Conservation (phyloP, 1,284 basidiomycete genomes). For the Mycena sp. region DNA sequence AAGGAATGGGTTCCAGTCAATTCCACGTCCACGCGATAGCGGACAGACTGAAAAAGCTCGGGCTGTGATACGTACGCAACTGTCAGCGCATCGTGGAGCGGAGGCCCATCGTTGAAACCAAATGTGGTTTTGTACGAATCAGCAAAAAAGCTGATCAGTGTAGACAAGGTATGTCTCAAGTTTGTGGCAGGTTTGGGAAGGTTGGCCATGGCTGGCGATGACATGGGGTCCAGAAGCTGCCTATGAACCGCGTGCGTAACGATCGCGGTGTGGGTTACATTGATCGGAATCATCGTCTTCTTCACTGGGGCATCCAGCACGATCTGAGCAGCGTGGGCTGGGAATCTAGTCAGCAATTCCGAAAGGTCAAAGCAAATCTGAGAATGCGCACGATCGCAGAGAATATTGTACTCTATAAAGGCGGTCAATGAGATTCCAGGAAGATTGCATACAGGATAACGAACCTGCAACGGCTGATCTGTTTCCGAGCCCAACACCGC, state of each 20-base stretch:
- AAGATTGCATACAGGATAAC: slow-evolving; percentile 20
- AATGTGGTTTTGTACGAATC: slow-evolving; percentile 75
- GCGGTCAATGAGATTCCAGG: slow-evolving; percentile 1
- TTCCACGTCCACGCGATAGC: slow-evolving; percentile 83
- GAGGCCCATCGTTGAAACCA: slow-evolving; percentile 79
- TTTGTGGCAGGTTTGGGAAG: slow-evolving; percentile 59
- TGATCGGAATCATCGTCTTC: slow-evolving; percentile 82
- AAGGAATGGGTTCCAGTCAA: slow-evolving; percentile 66
- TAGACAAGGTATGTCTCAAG: slow-evolving; percentile 77
- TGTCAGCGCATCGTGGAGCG: slow-evolving; percentile 84
- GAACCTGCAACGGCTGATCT: slow-evolving; percentile 75
- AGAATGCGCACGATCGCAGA: slow-evolving; percentile 76
- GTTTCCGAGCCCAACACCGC: slow-evolving; percentile 85
- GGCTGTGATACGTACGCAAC: slow-evolving; percentile 76
- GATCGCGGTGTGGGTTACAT: slow-evolving; percentile 86
- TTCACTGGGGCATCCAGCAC: slow-evolving; percentile 63
- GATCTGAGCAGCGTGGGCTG: slow-evolving; percentile 84
- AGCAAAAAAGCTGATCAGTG: slow-evolving; percentile 77
- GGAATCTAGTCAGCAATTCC: slow-evolving; percentile 1
- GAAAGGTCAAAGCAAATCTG: background rate
- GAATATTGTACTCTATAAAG: slow-evolving; percentile 77
- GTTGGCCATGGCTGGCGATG: slow-evolving; percentile 22
- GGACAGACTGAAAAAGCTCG: slow-evolving; percentile 64
- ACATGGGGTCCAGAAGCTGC: slow-evolving; percentile 56
- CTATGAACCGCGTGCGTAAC: slow-evolving; percentile 64